Evolutionary conservation across 108 stramenopile genomes (phyloP).

Genomic region (Mediolabrus comicus): DNA sequence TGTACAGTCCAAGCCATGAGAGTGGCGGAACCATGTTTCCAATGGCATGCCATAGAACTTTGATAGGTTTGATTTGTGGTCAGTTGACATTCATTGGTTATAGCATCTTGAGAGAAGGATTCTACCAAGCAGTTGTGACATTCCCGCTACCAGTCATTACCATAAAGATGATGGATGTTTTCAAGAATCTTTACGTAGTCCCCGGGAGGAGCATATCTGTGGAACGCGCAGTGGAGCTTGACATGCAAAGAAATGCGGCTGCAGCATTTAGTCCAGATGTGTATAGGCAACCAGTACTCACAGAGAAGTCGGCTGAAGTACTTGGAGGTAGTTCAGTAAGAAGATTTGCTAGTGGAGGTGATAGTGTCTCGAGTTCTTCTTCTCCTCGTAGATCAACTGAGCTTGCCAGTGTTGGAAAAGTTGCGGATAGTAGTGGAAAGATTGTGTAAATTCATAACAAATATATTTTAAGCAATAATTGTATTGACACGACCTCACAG

Average conservation of each 20-base stretch:
- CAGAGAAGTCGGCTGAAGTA: conserved; percentile 26
- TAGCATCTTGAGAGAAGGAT: conserved; percentile 38
- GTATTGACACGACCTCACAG: neutral
- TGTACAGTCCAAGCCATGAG: conserved; percentile 64
- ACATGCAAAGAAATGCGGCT: conserved; percentile 25
- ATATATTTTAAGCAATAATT: neutral
- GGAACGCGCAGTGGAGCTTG: conserved; percentile 54
- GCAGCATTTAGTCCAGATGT: conserved; percentile 29
- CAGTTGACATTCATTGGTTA: conserved; percentile 58
- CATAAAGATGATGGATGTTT: conserved; percentile 50
- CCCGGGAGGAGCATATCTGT: conserved; percentile 41
- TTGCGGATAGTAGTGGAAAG: conserved; percentile 7
- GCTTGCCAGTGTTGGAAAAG: neutral
- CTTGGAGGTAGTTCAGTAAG: neutral
- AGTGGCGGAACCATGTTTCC: conserved; percentile 68
- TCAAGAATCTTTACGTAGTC: conserved; percentile 42
- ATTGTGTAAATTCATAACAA: conserved; percentile 13
- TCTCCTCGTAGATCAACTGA: conserved; percentile 4
- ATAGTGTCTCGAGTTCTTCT: neutral
- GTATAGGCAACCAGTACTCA: conserved; percentile 84
- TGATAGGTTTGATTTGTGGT: conserved; percentile 51
- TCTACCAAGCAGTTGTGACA: conserved; percentile 41
- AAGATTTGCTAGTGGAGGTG: neutral
- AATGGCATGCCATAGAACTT: conserved; percentile 55
- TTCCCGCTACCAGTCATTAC: conserved; percentile 55